Evolutionary conservation across 768 basidiomycete genomes (phyloP), one percentile per base, ranked within the genome.

Genomic region (Russula dissimulans): DNA sequence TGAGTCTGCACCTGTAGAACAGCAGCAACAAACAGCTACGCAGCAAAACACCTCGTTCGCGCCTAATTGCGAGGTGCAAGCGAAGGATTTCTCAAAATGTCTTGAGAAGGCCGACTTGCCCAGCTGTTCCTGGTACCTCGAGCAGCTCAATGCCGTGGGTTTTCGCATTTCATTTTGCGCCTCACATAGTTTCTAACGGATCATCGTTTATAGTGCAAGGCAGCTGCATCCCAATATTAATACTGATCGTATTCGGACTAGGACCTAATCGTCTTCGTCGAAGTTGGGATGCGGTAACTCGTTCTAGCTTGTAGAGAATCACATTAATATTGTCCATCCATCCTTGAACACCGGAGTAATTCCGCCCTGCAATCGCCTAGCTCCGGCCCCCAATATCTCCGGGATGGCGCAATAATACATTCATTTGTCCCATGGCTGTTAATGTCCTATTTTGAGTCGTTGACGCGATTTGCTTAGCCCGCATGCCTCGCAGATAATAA

Each of bases 11-110:
- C 74, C 76, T 2, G 77, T 76, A 32, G 78, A 70, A 7, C 72
- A 70, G 18, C 69, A 69, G 34, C 69, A 81, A 15, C 78, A 77
- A 26, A 77, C 81, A 12, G 71, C 80, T 4, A 79, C 84, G 22
- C 78, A 70, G 15, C 71, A 70, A 50, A 73, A 74, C 39, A 77
- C 78, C 50, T 77, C 69, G 65, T 82, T 80, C 69, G 79, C 77
- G 4, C 69, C 77, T 32, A 80, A 75, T 65, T 95, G 92, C 66
- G 88, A 91, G 44, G 72, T 77, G 58, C 89, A 92, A 72, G 91
- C 91, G 3, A 91, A 89, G 75, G 89, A 94, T 52, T 91, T 95
- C 74, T 89, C 90, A 10, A 80, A 78, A 69, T 95, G 92, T 73
- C 75, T 95, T 47, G 89, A 92, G 70, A 86, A 85, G 70, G 87